These are phyloP conservation scores for Salix exigua DNA, from an alignment of 345 rosid genomes.

Conservation along the genomic window DNA sequence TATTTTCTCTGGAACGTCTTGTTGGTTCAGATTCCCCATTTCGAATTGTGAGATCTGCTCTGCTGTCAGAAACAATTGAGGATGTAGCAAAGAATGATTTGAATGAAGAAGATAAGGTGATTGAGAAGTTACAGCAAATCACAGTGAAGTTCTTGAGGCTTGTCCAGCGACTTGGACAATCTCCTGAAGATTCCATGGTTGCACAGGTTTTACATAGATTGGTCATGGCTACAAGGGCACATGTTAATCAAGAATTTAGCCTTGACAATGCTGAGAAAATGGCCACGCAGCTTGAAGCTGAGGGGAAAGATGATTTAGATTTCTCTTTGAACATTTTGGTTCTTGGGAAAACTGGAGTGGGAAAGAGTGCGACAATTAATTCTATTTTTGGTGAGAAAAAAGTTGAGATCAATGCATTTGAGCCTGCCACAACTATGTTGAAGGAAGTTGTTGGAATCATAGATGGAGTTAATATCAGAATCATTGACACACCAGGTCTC, in stretches of 20 bases:
- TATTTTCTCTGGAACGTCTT: conserved; percentile 17
- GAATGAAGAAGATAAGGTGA: conserved; percentile 42
- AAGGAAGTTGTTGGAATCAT: conserved; percentile 49
- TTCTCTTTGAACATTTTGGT: conserved; percentile 61
- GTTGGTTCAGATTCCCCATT: conserved; percentile 20
- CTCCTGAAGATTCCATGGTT: conserved; percentile 42
- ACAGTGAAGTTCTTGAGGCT: conserved; percentile 60
- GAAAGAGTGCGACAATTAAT: conserved; percentile 78
- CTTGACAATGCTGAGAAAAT: conserved; percentile 32
- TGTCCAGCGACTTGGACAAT: conserved; percentile 36
- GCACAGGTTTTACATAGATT: conserved; percentile 39
- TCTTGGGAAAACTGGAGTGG: conserved; percentile 79
- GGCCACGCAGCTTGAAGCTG: conserved; percentile 41
- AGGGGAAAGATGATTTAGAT: conserved; percentile 34
- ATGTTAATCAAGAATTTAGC: conserved; percentile 24
- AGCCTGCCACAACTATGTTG: conserved; percentile 41
- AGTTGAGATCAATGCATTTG: conserved; percentile 47
- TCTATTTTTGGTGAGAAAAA: conserved; percentile 61
- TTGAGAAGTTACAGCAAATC: conserved; percentile 43
- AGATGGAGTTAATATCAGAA: conserved; percentile 43
- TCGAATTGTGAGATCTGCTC: conserved; percentile 6
- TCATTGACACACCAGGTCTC: conserved; percentile 80
- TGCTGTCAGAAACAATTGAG: conserved; percentile 9
- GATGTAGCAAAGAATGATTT: conserved; percentile 15
- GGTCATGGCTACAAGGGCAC: conserved; percentile 27